A percentile compares a stretch with the other conserved stretches of the same genome.
phyloP scores from a whole-genome alignment of 2,329 filamentous ascomycete species.

The Colletotrichum limetticola region DNA sequence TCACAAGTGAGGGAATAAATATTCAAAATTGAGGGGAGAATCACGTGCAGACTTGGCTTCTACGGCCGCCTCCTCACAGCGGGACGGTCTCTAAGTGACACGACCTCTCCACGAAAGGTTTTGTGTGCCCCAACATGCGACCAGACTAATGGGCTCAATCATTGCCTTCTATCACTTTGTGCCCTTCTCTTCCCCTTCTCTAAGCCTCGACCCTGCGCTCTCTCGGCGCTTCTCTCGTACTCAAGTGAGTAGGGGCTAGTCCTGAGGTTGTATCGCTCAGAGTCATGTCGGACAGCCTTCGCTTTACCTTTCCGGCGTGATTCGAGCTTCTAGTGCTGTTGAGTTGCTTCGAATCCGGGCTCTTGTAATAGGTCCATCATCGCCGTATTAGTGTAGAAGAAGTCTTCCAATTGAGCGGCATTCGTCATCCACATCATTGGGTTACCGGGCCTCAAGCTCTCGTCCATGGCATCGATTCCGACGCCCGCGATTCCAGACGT shows the following conservation, averaged over 20 bases:
- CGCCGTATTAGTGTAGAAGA: conserved; percentile 51
- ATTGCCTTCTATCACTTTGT: no score
- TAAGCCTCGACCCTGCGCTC: no score
- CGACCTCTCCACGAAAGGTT: no score
- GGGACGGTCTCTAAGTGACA: no score
- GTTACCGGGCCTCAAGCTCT: conserved; percentile 30
- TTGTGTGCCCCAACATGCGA: no score
- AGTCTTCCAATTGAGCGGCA: conserved; percentile 49
- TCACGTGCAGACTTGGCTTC: no score
- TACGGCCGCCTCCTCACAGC: no score
- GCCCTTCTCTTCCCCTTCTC: no score
- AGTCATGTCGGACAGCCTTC: neutral
- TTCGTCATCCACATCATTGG: conserved; percentile 50
- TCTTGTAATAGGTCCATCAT: conserved; percentile 50
- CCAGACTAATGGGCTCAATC: no score
- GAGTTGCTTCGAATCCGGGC: neutral
- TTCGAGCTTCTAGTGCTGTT: neutral
- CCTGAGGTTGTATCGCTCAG: neutral
- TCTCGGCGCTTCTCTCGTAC: no score
- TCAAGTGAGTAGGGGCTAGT: neutral
- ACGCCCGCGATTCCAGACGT: neutral
- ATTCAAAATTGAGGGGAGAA: no score
- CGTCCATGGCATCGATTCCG: neutral
- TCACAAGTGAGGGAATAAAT: no score
- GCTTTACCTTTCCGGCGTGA: neutral